Percentiles rank a stretch among this genome's conserved stretches.
Conservation (phyloP, 768 basidiomycete genomes). For the Kwoniella mangroviensis region DNA sequence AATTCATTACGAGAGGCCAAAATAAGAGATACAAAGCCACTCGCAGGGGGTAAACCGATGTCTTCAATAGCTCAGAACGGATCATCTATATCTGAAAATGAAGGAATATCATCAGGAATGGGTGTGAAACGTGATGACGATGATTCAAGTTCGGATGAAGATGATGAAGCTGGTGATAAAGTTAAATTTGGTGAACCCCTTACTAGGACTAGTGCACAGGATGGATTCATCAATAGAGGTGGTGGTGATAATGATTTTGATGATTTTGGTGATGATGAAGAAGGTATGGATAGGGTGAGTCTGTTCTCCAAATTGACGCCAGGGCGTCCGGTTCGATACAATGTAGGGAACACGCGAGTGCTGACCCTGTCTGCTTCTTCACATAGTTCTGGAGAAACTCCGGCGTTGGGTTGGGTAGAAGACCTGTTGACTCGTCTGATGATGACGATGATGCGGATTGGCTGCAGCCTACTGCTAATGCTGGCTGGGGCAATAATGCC, state of each 20-base stretch:
- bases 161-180: slow-evolving; percentile 33
- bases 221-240: slow-evolving; percentile 37
- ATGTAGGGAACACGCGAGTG: neutral
- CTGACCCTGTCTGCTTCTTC: neutral
- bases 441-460: slow-evolving; percentile 54
- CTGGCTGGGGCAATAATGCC: slow-evolving; percentile 3
- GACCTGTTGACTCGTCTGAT: slow-evolving; percentile 46
- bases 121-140: slow-evolving; percentile 20
- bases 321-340: neutral
- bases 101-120: neutral
- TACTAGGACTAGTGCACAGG: slow-evolving; percentile 37
- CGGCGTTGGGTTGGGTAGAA: slow-evolving; percentile 28
- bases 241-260: slow-evolving; percentile 31
- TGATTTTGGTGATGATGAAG: slow-evolving; percentile 25
- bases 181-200: slow-evolving; percentile 50
- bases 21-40: slow-evolving; percentile 72
- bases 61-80: slow-evolving; percentile 3
- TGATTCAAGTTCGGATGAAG: slow-evolving; percentile 35
- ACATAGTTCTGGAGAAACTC: slow-evolving; percentile 41
- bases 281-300: slow-evolving; percentile 41
- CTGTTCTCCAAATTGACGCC: neutral
- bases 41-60: slow-evolving; percentile 68
- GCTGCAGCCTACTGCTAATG: slow-evolving; percentile 33
- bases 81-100: neutral
- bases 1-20: slow-evolving; percentile 86